Base-by-base conservation (phyloP, 2,329 filamentous ascomycete genomes). In the Aspergillus hortae region DNA sequence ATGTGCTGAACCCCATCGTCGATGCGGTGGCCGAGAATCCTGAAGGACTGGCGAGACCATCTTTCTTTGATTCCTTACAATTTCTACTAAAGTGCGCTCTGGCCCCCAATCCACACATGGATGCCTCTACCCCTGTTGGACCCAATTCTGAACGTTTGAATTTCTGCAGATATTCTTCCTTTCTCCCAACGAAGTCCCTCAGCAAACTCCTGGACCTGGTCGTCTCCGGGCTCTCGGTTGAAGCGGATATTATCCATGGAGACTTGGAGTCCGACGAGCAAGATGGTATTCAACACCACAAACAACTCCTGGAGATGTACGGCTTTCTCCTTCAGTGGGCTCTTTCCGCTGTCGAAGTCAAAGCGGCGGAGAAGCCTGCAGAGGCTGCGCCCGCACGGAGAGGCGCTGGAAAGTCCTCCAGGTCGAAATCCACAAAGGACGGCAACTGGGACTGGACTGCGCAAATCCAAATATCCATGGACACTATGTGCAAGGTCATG, bases 281-380 rank as follows among this genome's bases (percentile, higher is more conserved):
- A 70, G 91, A 95, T 65, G 81, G 88, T 7, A 78, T 95, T 44
- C 81, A 86, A 36, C 87, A 95, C 63, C 92, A 99, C 76, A 96
- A 96, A 72, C 85, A 89, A 60, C 80, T 96, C 1, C 81, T 99
- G 59, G 94, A 99, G 69, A 89, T 95, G 66, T 97, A 95, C 68
- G 92, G 87, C 32, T 99, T 96, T 66, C 78, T 99, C 10, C 76
- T 99, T 45, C 92, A 96, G 71, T 99, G 94, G 95, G 89, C 90
- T 6, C 88, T 97, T 58, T 88, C 91, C 6, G 90, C 89, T n/a
- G 90, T 96, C 45, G 94, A 99, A 73, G 87, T 89, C 36, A 95
- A 96, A 73, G 88, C 91, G 2, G 88, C 91, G 43, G 94, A 97
- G 72, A 97, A 95, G 73, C 85, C 90, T 0, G 85, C 87, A 1